A percentile compares a stretch with the other conserved stretches of the same genome.
Evolutionary conservation across 139 green algal genomes (phyloP).

Genomic region (Micractinium conductrix): DNA sequence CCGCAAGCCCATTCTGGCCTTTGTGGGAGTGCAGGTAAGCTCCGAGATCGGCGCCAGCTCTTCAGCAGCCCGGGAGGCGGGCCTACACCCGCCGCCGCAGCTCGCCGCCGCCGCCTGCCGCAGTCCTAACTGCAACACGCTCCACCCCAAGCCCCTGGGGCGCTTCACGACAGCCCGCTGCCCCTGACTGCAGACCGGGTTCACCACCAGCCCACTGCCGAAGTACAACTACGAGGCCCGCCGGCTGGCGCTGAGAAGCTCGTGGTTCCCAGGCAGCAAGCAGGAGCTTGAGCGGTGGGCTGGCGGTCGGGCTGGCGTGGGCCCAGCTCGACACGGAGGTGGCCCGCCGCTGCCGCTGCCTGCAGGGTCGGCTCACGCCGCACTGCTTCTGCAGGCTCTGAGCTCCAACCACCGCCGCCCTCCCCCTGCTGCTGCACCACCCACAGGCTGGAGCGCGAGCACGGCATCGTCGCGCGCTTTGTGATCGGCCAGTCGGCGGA

Average conservation of each 20-base stretch:
- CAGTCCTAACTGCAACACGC: not conserved
- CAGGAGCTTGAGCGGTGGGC: slow-evolving; percentile 1
- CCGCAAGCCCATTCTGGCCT: slow-evolving; percentile 2
- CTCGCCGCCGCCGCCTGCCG: not conserved
- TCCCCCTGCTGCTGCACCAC: not conserved
- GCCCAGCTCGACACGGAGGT: too few relatives aligned
- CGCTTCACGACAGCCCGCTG: not conserved
- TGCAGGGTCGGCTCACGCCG: too few relatives aligned
- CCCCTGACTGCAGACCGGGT: slow-evolving; percentile 50
- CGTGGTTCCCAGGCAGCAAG: slow-evolving; percentile 61
- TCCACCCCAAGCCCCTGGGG: not conserved
- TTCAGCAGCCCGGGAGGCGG: not conserved
- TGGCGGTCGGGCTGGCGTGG: too few relatives aligned
- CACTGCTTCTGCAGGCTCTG: not conserved
- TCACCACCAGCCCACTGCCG: slow-evolving; percentile 26
- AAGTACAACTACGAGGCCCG: slow-evolving; percentile 67
- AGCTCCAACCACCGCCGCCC: not conserved
- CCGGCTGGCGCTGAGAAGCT: slow-evolving; percentile 50
- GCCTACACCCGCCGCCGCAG: not conserved
- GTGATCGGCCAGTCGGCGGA: slow-evolving; percentile 58
- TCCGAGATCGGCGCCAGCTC: too few relatives aligned
- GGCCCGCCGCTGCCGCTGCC: too few relatives aligned
- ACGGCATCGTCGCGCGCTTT: slow-evolving; percentile 65
- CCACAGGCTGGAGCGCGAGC: slow-evolving; percentile 43
- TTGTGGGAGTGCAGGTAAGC: slow-evolving; percentile 2